Conservation (phyloP, 2,329 filamentous ascomycete genomes). For the Talaromyces sp. region DNA sequence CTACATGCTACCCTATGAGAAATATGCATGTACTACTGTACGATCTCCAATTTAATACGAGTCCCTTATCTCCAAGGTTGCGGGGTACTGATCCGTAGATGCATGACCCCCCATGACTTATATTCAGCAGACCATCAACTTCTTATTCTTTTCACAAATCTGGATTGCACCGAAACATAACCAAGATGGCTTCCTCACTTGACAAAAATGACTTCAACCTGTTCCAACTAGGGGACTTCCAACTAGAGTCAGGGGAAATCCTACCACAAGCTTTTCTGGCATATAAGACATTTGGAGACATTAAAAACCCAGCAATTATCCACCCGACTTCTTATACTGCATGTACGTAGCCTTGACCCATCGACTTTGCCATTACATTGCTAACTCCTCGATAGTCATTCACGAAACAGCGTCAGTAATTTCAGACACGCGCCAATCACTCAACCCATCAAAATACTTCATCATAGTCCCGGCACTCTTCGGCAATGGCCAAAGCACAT, state of each 20-base stretch:
- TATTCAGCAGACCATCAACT: not conserved
- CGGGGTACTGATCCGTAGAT: not conserved
- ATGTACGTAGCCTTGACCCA: not conserved
- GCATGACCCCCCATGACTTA: not conserved
- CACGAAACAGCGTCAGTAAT: constrained; percentile 4
- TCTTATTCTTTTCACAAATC: not conserved
- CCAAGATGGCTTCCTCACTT: not conserved
- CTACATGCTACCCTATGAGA: not conserved
- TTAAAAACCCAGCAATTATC: constrained; percentile 62
- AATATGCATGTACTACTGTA: not conserved
- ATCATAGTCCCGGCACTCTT: constrained; percentile 68
- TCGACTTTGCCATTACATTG: not conserved
- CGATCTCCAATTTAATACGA: not conserved
- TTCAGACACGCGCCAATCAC: constrained; percentile 18
- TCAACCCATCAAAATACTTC: constrained; percentile 64
- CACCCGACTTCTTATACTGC: constrained; percentile 60
- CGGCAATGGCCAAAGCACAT: constrained; percentile 66
- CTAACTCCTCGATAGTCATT: not conserved
- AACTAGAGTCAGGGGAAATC: constrained; percentile 61
- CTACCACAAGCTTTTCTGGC: constrained; percentile 66
- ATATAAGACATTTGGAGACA: constrained; percentile 71
- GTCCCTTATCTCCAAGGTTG: not conserved
- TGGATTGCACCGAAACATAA: not conserved
- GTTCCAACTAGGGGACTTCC: constrained; percentile 63
- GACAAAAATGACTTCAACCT: constrained; percentile 34